phyloP scores from a whole-genome alignment of 1,284 basidiomycete genomes.

The Flammula alnicola region DNA sequence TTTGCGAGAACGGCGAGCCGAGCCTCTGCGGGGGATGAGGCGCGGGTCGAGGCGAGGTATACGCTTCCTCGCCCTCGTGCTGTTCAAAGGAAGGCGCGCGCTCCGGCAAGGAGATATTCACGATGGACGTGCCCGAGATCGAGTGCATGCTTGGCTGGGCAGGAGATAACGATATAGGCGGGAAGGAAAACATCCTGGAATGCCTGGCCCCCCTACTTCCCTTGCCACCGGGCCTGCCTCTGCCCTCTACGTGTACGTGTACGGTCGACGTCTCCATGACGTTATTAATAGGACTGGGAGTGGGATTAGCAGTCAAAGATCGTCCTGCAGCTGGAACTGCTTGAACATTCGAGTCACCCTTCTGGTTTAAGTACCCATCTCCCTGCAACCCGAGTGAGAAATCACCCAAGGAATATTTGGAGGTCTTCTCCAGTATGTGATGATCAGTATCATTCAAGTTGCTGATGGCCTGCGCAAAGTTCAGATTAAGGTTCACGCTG shows the following conservation, averaged over 20 bases:
- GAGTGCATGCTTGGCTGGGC: slow-evolving; percentile 19
- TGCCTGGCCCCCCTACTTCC: no score
- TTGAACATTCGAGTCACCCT: background rate
- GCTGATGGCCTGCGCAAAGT: no score
- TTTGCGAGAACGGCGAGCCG: background rate
- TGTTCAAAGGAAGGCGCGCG: slow-evolving; percentile 13
- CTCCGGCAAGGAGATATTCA: slow-evolving; percentile 24
- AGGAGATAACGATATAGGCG: slow-evolving; percentile 5
- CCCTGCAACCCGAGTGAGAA: background rate
- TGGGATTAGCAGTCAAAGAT: background rate
- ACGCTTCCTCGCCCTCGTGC: slow-evolving; percentile 16
- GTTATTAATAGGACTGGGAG: background rate
- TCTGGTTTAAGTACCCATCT: background rate
- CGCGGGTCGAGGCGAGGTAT: slow-evolving; percentile 25
- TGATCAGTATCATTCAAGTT: slow-evolving; percentile 2
- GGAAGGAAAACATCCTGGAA: slow-evolving; percentile 7
- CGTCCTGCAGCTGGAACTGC: background rate
- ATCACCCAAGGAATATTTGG: background rate
- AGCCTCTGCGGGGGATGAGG: slow-evolving; percentile 18
- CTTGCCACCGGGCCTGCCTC: no score
- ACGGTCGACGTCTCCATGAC: slow-evolving; percentile 2
- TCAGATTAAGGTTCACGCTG: no score
- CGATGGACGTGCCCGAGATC: slow-evolving; percentile 19
- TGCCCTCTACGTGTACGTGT: no score
- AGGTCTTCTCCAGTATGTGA: background rate